Conservation (phyloP, 768 basidiomycete genomes). For the Gloeophyllum trabeum region DNA sequence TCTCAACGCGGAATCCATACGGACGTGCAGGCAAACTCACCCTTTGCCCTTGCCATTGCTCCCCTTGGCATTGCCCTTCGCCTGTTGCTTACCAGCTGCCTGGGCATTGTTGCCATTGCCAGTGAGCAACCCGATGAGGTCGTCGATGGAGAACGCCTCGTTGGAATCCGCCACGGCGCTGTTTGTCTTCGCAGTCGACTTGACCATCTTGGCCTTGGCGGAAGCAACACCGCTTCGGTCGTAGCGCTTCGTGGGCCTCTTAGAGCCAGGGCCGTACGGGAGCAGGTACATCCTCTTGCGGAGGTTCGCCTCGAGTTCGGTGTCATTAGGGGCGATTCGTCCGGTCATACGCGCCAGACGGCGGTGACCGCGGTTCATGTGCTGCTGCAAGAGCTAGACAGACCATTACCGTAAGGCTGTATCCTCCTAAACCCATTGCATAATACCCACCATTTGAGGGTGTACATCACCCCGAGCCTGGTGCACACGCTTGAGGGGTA, state of each 20-base stretch:
- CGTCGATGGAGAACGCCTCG: conserved; percentile 5
- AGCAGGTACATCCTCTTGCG: conserved; percentile 28
- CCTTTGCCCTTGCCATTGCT: no score
- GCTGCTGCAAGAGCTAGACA: conserved; percentile 52
- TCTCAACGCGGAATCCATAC: not conserved
- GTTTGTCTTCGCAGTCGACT: conserved; percentile 3
- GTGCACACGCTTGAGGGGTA: conserved; percentile 29
- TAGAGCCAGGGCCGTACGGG: conserved; percentile 15
- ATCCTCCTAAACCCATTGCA: not conserved
- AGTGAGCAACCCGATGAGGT: conserved; percentile 1
- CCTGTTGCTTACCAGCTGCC: no score
- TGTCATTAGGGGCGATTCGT: conserved; percentile 34
- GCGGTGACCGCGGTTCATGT: conserved; percentile 51
- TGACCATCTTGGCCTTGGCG: conserved; percentile 2
- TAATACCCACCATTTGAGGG: conserved; percentile 28
- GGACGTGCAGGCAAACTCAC: no score
- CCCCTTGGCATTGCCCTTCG: no score
- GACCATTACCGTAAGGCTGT: not conserved
- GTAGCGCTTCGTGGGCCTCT: conserved; percentile 2
- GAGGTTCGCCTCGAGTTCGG: conserved; percentile 33
- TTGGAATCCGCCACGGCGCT: not conserved
- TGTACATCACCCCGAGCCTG: conserved; percentile 21
- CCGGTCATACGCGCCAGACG: conserved; percentile 66
- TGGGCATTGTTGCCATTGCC: conserved; percentile 3
- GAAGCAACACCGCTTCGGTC: conserved; percentile 1